These are phyloP conservation scores for Athelia sp. DNA, from an alignment of 1,284 basidiomycete genomes.

Conservation along the genomic window DNA sequence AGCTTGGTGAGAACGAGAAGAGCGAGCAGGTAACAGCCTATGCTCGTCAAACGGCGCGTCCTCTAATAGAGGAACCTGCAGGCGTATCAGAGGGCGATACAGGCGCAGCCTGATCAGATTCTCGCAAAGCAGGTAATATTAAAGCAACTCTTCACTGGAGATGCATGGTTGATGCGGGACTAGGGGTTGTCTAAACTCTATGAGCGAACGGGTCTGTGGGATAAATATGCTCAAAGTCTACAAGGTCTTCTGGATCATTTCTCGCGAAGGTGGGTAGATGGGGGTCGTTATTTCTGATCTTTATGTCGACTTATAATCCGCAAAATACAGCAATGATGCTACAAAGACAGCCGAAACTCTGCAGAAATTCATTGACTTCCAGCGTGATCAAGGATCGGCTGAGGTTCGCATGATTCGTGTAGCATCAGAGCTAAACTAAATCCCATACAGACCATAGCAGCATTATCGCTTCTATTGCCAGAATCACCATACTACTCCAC, in stretches of 20 bases:
- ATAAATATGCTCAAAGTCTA: conserved; percentile 52
- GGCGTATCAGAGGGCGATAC: conserved; percentile 74
- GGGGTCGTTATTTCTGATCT: background rate
- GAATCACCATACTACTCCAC: conserved; percentile 65
- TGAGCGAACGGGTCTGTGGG: conserved; percentile 58
- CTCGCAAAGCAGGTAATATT: conserved; percentile 71
- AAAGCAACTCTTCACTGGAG: too few species aligned
- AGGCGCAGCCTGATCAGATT: conserved; percentile 56
- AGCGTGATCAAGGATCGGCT: conserved; percentile 55
- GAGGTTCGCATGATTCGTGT: conserved; percentile 44
- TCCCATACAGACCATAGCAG: conserved; percentile 52
- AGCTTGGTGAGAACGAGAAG: conserved; percentile 63
- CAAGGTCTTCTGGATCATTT: conserved; percentile 20
- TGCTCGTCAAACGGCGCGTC: conserved; percentile 5
- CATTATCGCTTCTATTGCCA: conserved; percentile 71
- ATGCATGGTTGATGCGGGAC: too few species aligned
- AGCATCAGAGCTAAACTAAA: conserved; percentile 2
- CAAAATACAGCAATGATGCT: conserved; percentile 57
- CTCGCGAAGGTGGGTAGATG: background rate
- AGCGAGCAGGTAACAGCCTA: conserved; percentile 77
- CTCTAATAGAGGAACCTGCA: conserved; percentile 24
- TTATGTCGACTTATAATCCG: conserved; percentile 5
- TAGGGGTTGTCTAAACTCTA: conserved; percentile 79
- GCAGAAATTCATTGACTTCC: conserved; percentile 71
- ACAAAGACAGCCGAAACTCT: conserved; percentile 76